Conservation (phyloP, 331 rosid genomes). For the Prunus yedoensis region DNA sequence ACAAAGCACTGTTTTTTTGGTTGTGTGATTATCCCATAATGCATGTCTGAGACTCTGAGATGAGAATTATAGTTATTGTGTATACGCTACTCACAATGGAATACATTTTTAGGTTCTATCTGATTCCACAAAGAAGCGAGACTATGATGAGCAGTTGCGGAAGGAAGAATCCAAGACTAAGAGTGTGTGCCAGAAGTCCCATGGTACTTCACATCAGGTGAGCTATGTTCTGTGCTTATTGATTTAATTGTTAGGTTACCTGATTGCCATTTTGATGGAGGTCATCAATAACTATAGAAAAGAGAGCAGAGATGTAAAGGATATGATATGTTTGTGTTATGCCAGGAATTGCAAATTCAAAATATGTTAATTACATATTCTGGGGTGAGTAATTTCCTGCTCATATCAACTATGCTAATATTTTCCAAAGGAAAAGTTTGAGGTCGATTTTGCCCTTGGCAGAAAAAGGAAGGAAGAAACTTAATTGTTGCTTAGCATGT, state of each 20-base stretch:
- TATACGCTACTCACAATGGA: conserved; percentile 9
- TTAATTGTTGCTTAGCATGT: background rate
- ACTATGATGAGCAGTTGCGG: conserved; percentile 91
- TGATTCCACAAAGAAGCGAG: conserved; percentile 73
- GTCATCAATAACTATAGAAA: background rate
- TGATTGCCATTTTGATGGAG: background rate
- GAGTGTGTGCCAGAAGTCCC: conserved; percentile 86
- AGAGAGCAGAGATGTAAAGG: background rate
- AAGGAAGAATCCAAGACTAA: conserved; percentile 85
- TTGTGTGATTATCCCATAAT: conserved; percentile 20
- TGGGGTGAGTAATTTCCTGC: background rate
- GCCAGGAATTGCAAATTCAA: background rate
- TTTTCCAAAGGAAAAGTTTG: background rate
- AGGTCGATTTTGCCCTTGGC: background rate
- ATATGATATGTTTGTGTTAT: background rate
- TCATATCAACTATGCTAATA: background rate
- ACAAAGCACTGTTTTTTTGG: conserved; percentile 9
- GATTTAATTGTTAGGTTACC: background rate
- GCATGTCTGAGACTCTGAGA: conserved; percentile 19
- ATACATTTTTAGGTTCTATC: conserved; percentile 64
- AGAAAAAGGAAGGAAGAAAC: too few relatives aligned
- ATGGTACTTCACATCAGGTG: conserved; percentile 73
- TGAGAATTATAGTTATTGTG: background rate
- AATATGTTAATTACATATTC: background rate
- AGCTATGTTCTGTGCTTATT: conserved; percentile 25